phyloP scores from a whole-genome alignment of 148 eudicot genomes.

The Arctostaphylos glauca region DNA sequence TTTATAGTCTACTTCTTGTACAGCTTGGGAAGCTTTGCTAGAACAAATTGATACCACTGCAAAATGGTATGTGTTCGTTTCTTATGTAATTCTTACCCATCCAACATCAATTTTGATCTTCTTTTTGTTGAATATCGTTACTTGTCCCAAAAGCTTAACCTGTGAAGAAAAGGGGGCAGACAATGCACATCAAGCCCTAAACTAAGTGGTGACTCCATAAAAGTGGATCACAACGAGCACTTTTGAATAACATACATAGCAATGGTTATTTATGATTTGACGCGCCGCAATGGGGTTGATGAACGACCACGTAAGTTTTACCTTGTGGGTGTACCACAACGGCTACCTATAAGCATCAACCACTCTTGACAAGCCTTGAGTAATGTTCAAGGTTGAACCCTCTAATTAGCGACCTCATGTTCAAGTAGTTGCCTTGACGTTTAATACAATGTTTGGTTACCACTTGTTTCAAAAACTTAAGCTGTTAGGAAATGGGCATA shows the following conservation, averaged over 20 bases:
- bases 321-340: too few species aligned
- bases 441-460: neutral
- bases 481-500: neutral
- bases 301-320: too few species aligned
- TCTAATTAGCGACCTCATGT: too few species aligned
- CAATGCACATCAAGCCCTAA: neutral
- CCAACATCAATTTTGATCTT: neutral
- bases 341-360: too few species aligned
- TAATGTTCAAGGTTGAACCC: too few species aligned
- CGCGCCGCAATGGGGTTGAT: too few species aligned
- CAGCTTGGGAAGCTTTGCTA: constrained; percentile 14
- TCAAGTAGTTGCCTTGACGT: neutral
- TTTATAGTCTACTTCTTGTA: neutral
- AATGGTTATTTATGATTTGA: too few species aligned
- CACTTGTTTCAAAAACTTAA: neutral
- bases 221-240: too few species aligned
- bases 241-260: too few species aligned
- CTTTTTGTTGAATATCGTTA: neutral
- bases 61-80: constrained; percentile 11
- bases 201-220: neutral
- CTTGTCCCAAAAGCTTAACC: neutral
- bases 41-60: neutral
- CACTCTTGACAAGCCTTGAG: too few species aligned
- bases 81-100: neutral
- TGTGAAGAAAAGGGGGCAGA: neutral